These are phyloP conservation scores for Fusarium nanum DNA, from an alignment of 2,329 filamentous ascomycete species.

Conservation along the genomic window DNA sequence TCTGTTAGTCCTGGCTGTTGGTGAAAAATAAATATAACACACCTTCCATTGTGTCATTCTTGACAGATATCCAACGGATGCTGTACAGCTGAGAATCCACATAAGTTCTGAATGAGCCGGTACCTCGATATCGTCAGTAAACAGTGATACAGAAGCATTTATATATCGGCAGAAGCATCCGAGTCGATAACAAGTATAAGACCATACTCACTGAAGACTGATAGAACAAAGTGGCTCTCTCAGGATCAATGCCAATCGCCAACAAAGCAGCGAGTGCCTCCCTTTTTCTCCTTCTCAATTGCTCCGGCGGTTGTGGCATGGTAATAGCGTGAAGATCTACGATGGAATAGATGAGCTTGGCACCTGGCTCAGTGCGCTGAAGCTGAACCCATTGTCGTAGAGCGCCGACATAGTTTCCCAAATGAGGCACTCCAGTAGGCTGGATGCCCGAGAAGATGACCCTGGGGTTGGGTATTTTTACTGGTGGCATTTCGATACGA, in stretches of 20 bases:
- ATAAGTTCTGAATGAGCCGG: slow-evolving; percentile 88
- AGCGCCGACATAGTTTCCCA: slow-evolving; percentile 95
- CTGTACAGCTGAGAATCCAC: slow-evolving; percentile 95
- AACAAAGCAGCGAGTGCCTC: slow-evolving; percentile 84
- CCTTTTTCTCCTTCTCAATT: slow-evolving; percentile 72
- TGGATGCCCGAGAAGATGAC: slow-evolving; percentile 96
- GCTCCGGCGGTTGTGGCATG: slow-evolving; percentile 71
- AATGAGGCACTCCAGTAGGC: slow-evolving; percentile 91
- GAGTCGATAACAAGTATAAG: not conserved
- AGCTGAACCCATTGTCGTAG: slow-evolving; percentile 86
- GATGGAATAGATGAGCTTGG: slow-evolving; percentile 82
- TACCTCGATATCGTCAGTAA: slow-evolving; percentile 61
- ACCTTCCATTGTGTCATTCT: slow-evolving; percentile 99
- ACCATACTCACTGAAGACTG: slow-evolving; percentile 74
- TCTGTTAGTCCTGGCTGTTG: slow-evolving; percentile 8
- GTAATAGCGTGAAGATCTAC: slow-evolving; percentile 97
- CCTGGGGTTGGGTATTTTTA: slow-evolving; percentile 40
- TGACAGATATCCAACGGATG: slow-evolving; percentile 91
- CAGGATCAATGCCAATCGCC: slow-evolving; percentile 84
- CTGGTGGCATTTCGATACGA: slow-evolving; percentile 10
- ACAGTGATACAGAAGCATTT: not conserved
- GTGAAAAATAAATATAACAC: not conserved
- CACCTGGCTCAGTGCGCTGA: slow-evolving; percentile 68
- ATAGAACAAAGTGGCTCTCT: slow-evolving; percentile 82
- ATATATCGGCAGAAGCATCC: not conserved